Evolutionary conservation across 23 red algal species (phyloP).

Genomic region (Gracilariopsis chorda): DNA sequence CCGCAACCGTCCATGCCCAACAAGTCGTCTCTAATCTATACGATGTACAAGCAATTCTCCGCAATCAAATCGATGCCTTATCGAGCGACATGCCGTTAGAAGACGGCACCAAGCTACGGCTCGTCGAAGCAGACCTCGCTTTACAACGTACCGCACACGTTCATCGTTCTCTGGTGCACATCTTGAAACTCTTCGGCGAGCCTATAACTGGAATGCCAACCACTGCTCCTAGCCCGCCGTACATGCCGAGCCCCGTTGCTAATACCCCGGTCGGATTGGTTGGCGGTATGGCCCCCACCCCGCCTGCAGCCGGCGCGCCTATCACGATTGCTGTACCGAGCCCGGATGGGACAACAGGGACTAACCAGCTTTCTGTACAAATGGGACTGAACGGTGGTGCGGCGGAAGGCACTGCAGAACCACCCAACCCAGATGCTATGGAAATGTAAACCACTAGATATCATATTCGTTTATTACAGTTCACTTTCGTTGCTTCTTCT

Average conservation of each 20-base stretch:
- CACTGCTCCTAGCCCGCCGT: constrained; percentile 20
- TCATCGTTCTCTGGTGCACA: constrained; percentile 17
- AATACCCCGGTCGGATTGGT: constrained; percentile 24
- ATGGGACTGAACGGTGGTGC: constrained; percentile 15
- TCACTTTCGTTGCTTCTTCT: too few species aligned
- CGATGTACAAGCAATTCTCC: constrained; percentile 35
- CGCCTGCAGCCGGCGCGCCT: constrained; percentile 12
- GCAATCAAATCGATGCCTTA: constrained; percentile 5
- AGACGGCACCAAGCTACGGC: constrained; percentile 12
- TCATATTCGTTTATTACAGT: not conserved
- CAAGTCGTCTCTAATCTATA: constrained; percentile 29
- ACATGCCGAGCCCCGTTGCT: constrained; percentile 45
- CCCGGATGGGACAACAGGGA: not conserved
- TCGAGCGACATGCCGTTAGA: constrained; percentile 30
- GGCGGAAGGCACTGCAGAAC: not conserved
- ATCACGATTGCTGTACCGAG: constrained; percentile 60
- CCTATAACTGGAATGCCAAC: not conserved
- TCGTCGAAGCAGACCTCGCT: constrained; percentile 52
- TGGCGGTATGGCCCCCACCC: constrained; percentile 24
- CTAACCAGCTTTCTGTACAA: not conserved
- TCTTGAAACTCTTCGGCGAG: constrained; percentile 10
- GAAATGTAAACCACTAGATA: not conserved
- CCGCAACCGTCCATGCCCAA: not conserved
- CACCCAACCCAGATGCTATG: not conserved
- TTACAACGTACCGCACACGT: constrained; percentile 51